phyloP scores from a whole-genome alignment of 768 basidiomycete genomes.

The Suillus cothurnatus region DNA sequence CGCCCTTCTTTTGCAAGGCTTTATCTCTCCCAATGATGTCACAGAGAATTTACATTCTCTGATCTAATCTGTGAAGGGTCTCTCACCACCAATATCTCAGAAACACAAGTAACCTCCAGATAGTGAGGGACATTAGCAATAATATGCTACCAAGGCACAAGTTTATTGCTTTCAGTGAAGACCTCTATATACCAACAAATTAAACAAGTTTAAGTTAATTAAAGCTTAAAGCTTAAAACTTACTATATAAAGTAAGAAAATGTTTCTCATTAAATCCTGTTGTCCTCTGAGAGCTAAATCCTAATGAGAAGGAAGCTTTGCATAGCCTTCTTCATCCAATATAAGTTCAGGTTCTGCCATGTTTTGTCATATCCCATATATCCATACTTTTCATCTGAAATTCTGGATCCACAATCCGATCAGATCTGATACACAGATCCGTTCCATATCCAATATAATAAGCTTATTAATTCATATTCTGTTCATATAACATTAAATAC shows the following conservation, averaged over 20 bases:
- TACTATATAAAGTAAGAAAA: background rate
- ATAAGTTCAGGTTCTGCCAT: no score
- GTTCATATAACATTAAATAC: no score
- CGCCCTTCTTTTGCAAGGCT: background rate
- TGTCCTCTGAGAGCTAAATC: conserved; percentile 2
- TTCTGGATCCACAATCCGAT: no score
- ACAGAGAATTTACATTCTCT: background rate
- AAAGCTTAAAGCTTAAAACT: background rate
- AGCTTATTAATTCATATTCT: no score
- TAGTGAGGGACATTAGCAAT: background rate
- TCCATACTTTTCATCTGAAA: no score
- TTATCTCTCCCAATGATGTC: background rate
- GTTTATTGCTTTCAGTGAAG: background rate
- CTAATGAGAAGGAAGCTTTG: background rate
- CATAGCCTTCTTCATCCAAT: background rate
- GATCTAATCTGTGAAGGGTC: background rate
- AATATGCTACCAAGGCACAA: background rate
- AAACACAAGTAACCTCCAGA: background rate
- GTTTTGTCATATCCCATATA: no score
- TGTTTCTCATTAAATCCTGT: background rate
- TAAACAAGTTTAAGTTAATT: background rate
- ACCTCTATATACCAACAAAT: background rate
- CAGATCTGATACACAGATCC: no score
- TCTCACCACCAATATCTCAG: background rate
- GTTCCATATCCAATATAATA: no score